Evolutionary conservation across 768 basidiomycete genomes (phyloP).

Genomic region (Boletus pseudopeckii): DNA sequence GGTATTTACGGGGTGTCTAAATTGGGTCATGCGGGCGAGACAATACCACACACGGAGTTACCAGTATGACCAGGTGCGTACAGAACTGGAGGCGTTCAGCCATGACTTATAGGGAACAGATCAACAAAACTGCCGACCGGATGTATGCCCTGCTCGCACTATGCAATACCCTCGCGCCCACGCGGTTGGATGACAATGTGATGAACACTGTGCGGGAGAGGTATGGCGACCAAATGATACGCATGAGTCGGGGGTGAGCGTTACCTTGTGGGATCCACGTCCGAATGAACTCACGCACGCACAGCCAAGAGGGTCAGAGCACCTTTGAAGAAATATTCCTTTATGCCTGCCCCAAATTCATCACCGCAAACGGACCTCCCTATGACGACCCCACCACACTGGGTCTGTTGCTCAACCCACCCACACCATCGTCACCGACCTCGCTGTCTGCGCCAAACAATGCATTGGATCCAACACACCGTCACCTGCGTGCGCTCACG

Average conservation of each 20-base stretch:
- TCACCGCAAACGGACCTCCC: conserved; percentile 89
- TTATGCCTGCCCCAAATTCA: conserved; percentile 95
- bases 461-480: conserved; percentile 65
- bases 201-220: conserved; percentile 90
- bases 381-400: conserved; percentile 78
- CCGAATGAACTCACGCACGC: neutral
- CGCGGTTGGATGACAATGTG: conserved; percentile 90
- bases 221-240: conserved; percentile 86
- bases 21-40: conserved; percentile 94
- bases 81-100: neutral
- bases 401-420: conserved; percentile 42
- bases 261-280: neutral
- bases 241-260: conserved; percentile 80
- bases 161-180: conserved; percentile 90
- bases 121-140: conserved; percentile 95
- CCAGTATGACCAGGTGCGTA: conserved; percentile 85
- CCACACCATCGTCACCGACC: conserved; percentile 33
- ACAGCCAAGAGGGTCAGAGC: conserved; percentile 63
- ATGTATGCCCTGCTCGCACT: conserved; percentile 97
- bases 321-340: conserved; percentile 64
- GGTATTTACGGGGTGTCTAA: conserved; percentile 86
- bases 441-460: conserved; percentile 20
- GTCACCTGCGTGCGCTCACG: conserved; percentile 84
- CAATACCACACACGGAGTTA: conserved; percentile 96
- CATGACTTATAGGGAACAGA: conserved; percentile 41